Conservation (phyloP, 176 grass and related monocot genomes). For the Pontederia paniculata region DNA sequence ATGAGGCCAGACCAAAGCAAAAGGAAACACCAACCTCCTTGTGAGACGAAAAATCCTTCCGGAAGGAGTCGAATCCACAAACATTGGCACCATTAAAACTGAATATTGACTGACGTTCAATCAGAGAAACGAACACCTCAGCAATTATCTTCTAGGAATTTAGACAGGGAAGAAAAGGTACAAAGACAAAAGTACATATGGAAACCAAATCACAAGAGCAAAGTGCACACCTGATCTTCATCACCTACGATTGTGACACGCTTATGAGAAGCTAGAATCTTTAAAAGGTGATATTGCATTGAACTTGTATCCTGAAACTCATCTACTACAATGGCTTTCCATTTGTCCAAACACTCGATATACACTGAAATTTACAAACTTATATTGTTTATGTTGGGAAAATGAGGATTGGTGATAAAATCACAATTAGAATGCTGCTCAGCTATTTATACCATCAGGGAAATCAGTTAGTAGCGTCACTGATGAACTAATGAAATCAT, state of each 20-base stretch:
- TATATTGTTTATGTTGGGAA: constrained; percentile 11
- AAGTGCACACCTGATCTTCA: constrained; percentile 71
- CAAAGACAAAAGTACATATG: not conserved
- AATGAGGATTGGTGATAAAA: constrained; percentile 3
- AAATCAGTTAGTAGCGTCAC: constrained; percentile 67
- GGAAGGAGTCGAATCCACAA: constrained; percentile 93
- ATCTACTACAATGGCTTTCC: constrained; percentile 80
- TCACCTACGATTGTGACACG: constrained; percentile 88
- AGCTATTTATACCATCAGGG: constrained; percentile 56
- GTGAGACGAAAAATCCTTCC: constrained; percentile 76
- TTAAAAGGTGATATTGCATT: constrained; percentile 86
- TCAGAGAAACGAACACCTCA: constrained; percentile 19
- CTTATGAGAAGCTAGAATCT: constrained; percentile 67
- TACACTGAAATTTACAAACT: constrained; percentile 39
- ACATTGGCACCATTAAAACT: constrained; percentile 91
- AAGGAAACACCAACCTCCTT: constrained; percentile 49
- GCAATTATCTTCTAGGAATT: not conserved
- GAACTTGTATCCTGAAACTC: constrained; percentile 99
- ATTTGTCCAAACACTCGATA: constrained; percentile 60
- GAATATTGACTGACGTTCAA: constrained; percentile 79
- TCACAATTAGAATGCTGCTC: constrained; percentile 2
- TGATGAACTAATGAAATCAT: constrained; percentile 90
- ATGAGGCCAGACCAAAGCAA: not conserved
- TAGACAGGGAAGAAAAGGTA: not conserved
- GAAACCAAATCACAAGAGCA: constrained; percentile 9